phyloP scores from a whole-genome alignment of 2,329 filamentous ascomycete species.

The Spiromastix sp. region DNA sequence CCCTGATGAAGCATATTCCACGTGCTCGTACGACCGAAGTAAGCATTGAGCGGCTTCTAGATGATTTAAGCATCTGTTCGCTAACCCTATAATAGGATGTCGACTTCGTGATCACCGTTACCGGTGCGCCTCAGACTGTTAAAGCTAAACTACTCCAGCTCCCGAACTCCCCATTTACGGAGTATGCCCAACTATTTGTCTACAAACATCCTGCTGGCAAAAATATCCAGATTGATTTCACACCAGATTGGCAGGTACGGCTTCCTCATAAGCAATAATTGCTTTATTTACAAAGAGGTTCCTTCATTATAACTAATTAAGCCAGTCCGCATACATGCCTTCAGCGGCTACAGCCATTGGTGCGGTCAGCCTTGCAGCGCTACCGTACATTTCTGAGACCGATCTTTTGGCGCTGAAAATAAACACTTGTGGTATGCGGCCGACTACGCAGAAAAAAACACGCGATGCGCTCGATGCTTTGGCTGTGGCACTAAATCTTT shows the following conservation, averaged over 20 bases:
- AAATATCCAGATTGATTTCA: constrained; percentile 6
- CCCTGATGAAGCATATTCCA: constrained; percentile 5
- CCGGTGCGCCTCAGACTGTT: constrained; percentile 4
- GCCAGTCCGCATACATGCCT: constrained; percentile 5
- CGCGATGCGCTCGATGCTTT: constrained; percentile 4
- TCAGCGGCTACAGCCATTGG: constrained; percentile 1
- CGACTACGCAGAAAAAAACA: constrained; percentile 2
- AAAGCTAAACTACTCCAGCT: constrained; percentile 5
- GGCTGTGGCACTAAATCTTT: too few relatives aligned
- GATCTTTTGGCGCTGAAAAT: constrained; percentile 8
- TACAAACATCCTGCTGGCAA: constrained; percentile 4
- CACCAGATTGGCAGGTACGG: constrained; percentile 7
- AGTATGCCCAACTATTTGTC: constrained; percentile 4
- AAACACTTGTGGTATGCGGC: constrained; percentile 6
- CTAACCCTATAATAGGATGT: constrained; percentile 4
- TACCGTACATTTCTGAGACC: constrained; percentile 5
- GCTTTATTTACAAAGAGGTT: too few relatives aligned
- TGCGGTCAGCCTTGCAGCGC: neutral
- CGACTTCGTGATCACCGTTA: constrained; percentile 7
- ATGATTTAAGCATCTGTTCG: neutral
- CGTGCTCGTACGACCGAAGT: constrained; percentile 2
- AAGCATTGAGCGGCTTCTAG: neutral
- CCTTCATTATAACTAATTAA: too few relatives aligned
- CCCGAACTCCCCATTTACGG: constrained; percentile 3
- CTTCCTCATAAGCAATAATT: too few relatives aligned